Evolutionary conservation across 2,329 filamentous ascomycete species (phyloP), one percentile per base, ranked within the genome.

Genomic region (Neospermospora avenae): DNA sequence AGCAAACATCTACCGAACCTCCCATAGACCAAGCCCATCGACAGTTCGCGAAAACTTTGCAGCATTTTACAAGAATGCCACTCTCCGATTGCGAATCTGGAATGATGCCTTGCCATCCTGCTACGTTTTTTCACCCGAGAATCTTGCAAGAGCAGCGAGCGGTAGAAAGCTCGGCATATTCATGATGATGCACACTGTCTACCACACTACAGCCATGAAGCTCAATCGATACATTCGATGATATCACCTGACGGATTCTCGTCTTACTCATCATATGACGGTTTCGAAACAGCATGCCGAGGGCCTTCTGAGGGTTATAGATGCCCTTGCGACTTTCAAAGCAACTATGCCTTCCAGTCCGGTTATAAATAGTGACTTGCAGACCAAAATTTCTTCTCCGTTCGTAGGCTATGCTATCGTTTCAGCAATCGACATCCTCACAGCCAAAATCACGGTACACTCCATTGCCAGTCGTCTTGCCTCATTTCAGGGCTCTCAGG

Each of bases 401-500:
- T 85, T 87, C 63, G 77, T 84, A 18, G 84, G 83, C n/a, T 84
- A 83, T 64, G 80, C 82, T 5, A 80, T 88, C 25, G 76, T 86
- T 35, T 80, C 85, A 51, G 86, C 87, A 0, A 77, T 87, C 35
- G 88, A 91, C 66, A 82, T 89, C 41, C 77, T 90, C 58, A 84
- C 84, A 13, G 82, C 86, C 0, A 83, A 81, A 4, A 84, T 86
- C 1, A 69, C 77, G 0, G 71, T 86, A 5, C 73, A 77, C 0
- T 77, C 80, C 13, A 70, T 89, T 11, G 71, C 78, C 1, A 75
- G 77, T 11, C 76, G 83, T 25, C 77, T 88, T 37, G 77, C 81
- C 11, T 78, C 80, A 11, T 78, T 89, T 53, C 74, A 76, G 18
- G 77, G 80, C 34, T 82, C 81, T 0, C 73, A 84, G 37, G 76